Evolutionary conservation across 371 early-diverging fungal genomes (phyloP).

Genomic region (Mortierella sp.): DNA sequence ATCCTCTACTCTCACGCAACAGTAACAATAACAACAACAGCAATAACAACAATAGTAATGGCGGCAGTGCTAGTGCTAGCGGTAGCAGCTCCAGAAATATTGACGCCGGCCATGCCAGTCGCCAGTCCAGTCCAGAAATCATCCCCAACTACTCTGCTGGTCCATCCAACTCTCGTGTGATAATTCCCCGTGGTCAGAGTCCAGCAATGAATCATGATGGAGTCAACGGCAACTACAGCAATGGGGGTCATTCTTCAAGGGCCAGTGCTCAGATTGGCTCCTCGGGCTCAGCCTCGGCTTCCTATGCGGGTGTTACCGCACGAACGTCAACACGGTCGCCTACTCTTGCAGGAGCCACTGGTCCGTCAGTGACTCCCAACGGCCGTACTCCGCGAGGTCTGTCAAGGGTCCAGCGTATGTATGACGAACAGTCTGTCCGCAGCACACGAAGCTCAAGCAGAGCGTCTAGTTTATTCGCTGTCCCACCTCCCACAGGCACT

Average conservation of each 20-base stretch:
- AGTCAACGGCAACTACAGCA: too few species aligned
- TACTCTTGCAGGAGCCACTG: constrained; percentile 2
- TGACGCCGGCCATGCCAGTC: too few species aligned
- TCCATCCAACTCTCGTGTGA: too few species aligned
- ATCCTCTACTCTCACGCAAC: constrained; percentile 41
- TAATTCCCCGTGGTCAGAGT: too few species aligned
- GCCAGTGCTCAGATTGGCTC: too few species aligned
- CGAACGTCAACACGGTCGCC: constrained; percentile 30
- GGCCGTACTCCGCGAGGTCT: constrained; percentile 49
- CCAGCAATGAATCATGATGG: too few species aligned
- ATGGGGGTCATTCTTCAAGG: too few species aligned
- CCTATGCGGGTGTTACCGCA: background rate
- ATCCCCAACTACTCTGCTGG: background rate
- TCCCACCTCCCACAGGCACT: constrained; percentile 12
- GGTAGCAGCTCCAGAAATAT: too few species aligned
- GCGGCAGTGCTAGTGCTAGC: background rate
- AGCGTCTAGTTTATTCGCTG: constrained; percentile 37
- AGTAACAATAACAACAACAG: constrained; percentile 15
- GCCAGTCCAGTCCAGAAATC: too few species aligned
- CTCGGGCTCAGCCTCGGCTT: background rate
- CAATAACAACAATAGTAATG: constrained; percentile 12
- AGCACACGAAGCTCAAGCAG: constrained; percentile 45
- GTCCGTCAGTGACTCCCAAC: background rate
- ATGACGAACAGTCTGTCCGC: constrained; percentile 45
- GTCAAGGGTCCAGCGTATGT: constrained; percentile 44